These are phyloP conservation scores for Plantago rigida DNA, from an alignment of 305 asterid species.

Conservation along the genomic window DNA sequence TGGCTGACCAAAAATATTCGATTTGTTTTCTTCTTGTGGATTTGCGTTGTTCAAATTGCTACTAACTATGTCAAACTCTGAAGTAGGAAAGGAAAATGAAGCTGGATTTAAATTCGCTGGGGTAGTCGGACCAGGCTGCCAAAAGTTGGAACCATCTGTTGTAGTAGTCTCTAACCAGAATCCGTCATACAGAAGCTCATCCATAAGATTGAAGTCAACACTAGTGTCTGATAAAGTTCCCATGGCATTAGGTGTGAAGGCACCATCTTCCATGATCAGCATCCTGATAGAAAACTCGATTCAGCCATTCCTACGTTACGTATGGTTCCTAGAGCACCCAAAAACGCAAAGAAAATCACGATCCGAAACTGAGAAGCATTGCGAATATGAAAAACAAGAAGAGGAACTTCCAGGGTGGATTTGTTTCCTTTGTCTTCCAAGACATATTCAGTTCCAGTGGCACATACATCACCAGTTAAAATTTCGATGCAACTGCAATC, in stretches of 20 bases:
- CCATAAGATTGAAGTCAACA: constrained; percentile 49
- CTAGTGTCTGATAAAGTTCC: constrained; percentile 29
- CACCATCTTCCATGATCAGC: constrained; percentile 19
- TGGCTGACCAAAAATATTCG: constrained; percentile 15
- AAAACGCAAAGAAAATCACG: constrained; percentile 29
- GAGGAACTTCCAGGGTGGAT: constrained; percentile 45
- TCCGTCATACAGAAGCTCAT: constrained; percentile 59
- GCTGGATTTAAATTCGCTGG: constrained; percentile 25
- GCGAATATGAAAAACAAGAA: constrained; percentile 44
- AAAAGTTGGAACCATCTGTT: constrained; percentile 40
- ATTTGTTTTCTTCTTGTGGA: constrained; percentile 20
- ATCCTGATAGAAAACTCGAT: not conserved
- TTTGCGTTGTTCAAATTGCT: constrained; percentile 17
- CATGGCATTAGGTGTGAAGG: constrained; percentile 10
- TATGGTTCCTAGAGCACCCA: constrained; percentile 22
- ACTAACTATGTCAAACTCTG: constrained; percentile 26
- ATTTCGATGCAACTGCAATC: constrained; percentile 32
- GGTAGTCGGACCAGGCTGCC: constrained; percentile 35
- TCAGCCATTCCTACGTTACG: constrained; percentile 4
- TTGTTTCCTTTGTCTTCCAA: constrained; percentile 41
- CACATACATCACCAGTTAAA: constrained; percentile 34
- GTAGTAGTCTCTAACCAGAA: constrained; percentile 59
- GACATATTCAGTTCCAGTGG: constrained; percentile 29
- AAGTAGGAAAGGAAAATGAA: constrained; percentile 28
- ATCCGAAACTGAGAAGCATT: constrained; percentile 42